Conservation (phyloP, 2,329 filamentous ascomycete genomes). For the Helminthosporium solani region DNA sequence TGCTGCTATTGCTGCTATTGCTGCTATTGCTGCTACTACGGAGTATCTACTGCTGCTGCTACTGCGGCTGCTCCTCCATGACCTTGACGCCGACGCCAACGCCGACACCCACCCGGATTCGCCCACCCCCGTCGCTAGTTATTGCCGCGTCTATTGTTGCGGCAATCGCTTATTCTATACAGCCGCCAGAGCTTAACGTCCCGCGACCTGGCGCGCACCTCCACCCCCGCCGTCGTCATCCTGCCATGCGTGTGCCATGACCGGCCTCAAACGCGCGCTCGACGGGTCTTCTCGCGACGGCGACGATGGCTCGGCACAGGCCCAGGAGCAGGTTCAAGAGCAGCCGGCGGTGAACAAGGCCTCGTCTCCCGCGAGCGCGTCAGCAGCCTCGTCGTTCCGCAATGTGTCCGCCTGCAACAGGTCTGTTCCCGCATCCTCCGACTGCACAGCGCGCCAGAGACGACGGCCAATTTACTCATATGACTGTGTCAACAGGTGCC, state of each 20-base stretch:
- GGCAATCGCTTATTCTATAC: conserved; percentile 17
- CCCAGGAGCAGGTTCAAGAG: conserved; percentile 24
- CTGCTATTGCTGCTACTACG: too few relatives aligned
- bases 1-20: too few relatives aligned
- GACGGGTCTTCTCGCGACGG: conserved; percentile 40
- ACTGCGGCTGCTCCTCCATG: too few relatives aligned
- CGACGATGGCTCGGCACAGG: conserved; percentile 31
- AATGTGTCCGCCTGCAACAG: conserved; percentile 86
- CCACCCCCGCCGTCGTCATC: conserved; percentile 11
- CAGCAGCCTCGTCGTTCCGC: conserved; percentile 43
- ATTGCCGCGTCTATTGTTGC: conserved; percentile 4
- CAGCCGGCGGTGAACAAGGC: conserved; percentile 28
- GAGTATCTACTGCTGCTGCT: too few relatives aligned
- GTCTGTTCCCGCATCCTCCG: conserved; percentile 12
- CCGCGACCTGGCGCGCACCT: conserved; percentile 7
- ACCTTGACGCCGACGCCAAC: too few relatives aligned
- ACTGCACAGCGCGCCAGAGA: background rate
- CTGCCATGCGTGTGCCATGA: conserved; percentile 44
- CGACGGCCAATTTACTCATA: conserved; percentile 4
- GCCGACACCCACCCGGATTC: too few relatives aligned
- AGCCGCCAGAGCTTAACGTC: conserved; percentile 11
- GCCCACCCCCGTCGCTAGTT: too few relatives aligned
- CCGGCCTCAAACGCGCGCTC: conserved; percentile 42
- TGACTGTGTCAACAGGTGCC: conserved; percentile 52
- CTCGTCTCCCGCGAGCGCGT: conserved; percentile 31